A percentile compares a stretch with the other conserved stretches of the same genome.
Evolutionary conservation across 2,329 filamentous ascomycete genomes (phyloP).

Genomic region (Aspergillus felis): DNA sequence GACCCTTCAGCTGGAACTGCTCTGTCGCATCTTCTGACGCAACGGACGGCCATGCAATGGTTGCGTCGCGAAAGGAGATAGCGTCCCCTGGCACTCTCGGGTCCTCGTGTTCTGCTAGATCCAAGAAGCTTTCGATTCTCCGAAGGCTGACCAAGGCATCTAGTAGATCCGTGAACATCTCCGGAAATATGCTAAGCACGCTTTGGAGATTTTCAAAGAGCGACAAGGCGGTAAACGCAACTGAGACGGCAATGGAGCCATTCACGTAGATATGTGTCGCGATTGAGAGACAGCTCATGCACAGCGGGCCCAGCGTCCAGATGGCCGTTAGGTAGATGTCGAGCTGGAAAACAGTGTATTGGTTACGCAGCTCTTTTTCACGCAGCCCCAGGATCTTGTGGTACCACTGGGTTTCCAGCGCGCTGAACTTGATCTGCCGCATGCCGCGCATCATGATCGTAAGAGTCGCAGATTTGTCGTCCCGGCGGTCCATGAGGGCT

Average conservation of each 20-base stretch:
- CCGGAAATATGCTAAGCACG: slow-evolving; percentile 64
- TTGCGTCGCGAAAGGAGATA: slow-evolving; percentile 60
- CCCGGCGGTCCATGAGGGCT: slow-evolving; percentile 69
- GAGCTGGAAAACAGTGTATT: slow-evolving; percentile 62
- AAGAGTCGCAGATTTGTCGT: slow-evolving; percentile 68
- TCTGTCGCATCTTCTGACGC: slow-evolving; percentile 48
- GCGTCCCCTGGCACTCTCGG: slow-evolving; percentile 50
- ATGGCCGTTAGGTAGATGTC: slow-evolving; percentile 61
- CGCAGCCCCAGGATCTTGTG: slow-evolving; percentile 61
- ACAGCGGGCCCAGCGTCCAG: slow-evolving; percentile 67
- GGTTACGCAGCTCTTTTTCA: slow-evolving; percentile 62
- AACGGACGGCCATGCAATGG: slow-evolving; percentile 71
- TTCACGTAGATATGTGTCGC: slow-evolving; percentile 61
- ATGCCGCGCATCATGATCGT: slow-evolving; percentile 73
- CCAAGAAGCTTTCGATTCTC: slow-evolving; percentile 55
- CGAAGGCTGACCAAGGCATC: slow-evolving; percentile 66
- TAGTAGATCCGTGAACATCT: slow-evolving; percentile 62
- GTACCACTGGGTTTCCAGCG: slow-evolving; percentile 70
- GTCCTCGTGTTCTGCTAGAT: slow-evolving; percentile 56
- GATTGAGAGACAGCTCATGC: slow-evolving; percentile 67
- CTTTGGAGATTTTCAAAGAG: slow-evolving; percentile 66
- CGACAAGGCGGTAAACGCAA: slow-evolving; percentile 73
- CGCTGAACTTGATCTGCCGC: slow-evolving; percentile 77
- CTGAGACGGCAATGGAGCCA: slow-evolving; percentile 60
- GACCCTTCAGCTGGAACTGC: slow-evolving; percentile 60